These are phyloP conservation scores for Pythium vanterpoolii DNA, from an alignment of 352 stramenopile genomes.

Conservation along the genomic window DNA sequence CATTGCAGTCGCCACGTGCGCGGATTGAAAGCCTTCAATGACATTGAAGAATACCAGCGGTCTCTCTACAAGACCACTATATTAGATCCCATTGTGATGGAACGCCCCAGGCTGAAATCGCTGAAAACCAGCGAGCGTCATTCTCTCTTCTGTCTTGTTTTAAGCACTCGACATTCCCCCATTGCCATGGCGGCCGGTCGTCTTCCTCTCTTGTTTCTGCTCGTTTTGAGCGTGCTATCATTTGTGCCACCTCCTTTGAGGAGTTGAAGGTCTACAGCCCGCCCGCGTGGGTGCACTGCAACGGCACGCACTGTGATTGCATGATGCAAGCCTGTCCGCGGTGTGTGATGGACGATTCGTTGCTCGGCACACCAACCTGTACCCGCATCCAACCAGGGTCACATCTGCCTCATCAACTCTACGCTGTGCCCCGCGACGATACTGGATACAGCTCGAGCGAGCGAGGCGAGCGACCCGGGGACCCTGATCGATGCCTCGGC, in stretches of 20 bases:
- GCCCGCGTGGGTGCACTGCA: background rate
- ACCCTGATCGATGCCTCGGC: background rate
- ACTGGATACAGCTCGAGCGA: background rate
- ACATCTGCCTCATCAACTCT: background rate
- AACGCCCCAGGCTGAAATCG: background rate
- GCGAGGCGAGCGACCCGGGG: background rate
- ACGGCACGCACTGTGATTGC: constrained; percentile 7
- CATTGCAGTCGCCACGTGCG: background rate
- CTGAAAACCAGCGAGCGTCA: background rate
- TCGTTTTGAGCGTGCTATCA: background rate
- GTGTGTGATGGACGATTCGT: background rate
- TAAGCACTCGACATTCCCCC: background rate
- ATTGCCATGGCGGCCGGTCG: background rate
- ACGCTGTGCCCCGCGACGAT: background rate
- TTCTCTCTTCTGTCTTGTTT: background rate
- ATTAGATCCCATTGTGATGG: background rate
- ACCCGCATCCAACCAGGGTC: background rate
- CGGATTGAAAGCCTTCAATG: no score
- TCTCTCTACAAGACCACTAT: background rate
- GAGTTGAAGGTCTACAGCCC: background rate
- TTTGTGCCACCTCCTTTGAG: background rate
- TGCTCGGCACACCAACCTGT: background rate
- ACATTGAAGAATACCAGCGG: no score
- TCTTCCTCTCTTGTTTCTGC: background rate
- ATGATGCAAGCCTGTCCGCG: background rate